Conservation (phyloP, 2,329 filamentous ascomycete genomes). For the Fusarium bulbicola region DNA sequence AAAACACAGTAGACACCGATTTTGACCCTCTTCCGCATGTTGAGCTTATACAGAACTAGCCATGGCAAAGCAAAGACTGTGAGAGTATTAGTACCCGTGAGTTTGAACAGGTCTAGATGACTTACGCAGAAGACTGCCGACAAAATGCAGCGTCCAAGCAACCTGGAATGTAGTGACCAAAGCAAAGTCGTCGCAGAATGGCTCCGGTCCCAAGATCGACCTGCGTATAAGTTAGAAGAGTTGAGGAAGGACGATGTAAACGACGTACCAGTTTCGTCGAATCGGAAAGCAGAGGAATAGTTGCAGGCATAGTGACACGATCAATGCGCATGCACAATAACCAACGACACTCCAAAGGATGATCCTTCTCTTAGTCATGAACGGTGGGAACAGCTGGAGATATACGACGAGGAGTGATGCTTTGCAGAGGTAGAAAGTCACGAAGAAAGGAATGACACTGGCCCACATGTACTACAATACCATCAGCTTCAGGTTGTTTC, state of each 20-base stretch:
- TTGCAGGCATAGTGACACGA: conserved; percentile 3
- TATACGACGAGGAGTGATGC: conserved; percentile 30
- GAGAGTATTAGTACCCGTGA: neutral
- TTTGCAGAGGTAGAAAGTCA: conserved; percentile 35
- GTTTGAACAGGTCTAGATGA: rapidly evolving
- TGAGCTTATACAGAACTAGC: conserved; percentile 18
- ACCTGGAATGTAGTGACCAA: conserved; percentile 16
- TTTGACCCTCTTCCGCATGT: conserved; percentile 20
- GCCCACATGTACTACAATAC: conserved; percentile 15
- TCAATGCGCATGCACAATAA: conserved; percentile 7
- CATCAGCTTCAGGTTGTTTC: neutral
- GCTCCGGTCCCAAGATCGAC: neutral
- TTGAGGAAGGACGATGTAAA: rapidly evolving
- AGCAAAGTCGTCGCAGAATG: neutral
- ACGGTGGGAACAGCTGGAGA: conserved; percentile 29
- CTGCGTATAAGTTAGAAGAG: neutral
- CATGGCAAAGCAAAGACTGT: conserved; percentile 21
- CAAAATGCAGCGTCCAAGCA: conserved; percentile 25
- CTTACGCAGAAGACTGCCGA: conserved; percentile 18
- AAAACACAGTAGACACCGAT: conserved; percentile 30
- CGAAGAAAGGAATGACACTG: conserved; percentile 15
- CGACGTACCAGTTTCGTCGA: conserved; percentile 24
- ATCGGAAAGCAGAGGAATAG: conserved; percentile 30
- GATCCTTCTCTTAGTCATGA: conserved; percentile 25
- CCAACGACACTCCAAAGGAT: conserved; percentile 1